Percentiles rank a stretch among this genome's conserved stretches.
Conservation (phyloP, 352 stramenopile genomes). For the Halophytophthora batemanensis region DNA sequence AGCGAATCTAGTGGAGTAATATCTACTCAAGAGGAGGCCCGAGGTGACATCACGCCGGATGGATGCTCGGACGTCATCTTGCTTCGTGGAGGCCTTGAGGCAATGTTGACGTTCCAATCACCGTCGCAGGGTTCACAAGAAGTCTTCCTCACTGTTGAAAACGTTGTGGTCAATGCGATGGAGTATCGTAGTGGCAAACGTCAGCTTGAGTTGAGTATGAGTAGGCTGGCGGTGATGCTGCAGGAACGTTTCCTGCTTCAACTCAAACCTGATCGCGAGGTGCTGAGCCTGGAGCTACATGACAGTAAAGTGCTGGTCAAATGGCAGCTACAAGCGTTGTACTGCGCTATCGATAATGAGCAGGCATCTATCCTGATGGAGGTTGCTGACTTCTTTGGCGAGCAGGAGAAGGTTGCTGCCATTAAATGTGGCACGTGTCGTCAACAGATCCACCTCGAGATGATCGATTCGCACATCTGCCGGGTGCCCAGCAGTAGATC, state of each 20-base stretch:
- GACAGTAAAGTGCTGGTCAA: conserved; percentile 35
- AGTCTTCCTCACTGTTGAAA: conserved; percentile 32
- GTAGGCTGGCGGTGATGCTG: conserved; percentile 41
- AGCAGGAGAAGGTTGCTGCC: conserved; percentile 47
- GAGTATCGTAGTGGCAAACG: conserved; percentile 31
- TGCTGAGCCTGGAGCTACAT: conserved; percentile 45
- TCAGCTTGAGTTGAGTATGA: conserved; percentile 54
- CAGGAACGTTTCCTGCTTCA: conserved; percentile 46
- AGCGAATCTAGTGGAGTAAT: conserved; percentile 4
- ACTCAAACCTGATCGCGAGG: conserved; percentile 52
- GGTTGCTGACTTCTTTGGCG: conserved; percentile 45
- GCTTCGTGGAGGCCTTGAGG: conserved; percentile 42
- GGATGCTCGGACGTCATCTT: conserved; percentile 41
- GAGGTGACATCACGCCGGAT: not conserved
- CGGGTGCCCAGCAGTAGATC: conserved; percentile 16
- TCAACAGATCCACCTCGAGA: conserved; percentile 54
- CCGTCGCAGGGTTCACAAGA: conserved; percentile 33
- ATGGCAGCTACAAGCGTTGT: conserved; percentile 47
- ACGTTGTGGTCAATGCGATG: conserved; percentile 49
- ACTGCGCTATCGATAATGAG: conserved; percentile 47
- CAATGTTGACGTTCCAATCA: conserved; percentile 37
- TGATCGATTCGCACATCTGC: conserved; percentile 56
- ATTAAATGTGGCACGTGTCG: conserved; percentile 61
- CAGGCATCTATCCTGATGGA: conserved; percentile 46
- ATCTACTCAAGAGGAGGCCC: not conserved